Base-by-base conservation (phyloP, 176 grass and related monocot genomes). In the Hordeum marinum region DNA sequence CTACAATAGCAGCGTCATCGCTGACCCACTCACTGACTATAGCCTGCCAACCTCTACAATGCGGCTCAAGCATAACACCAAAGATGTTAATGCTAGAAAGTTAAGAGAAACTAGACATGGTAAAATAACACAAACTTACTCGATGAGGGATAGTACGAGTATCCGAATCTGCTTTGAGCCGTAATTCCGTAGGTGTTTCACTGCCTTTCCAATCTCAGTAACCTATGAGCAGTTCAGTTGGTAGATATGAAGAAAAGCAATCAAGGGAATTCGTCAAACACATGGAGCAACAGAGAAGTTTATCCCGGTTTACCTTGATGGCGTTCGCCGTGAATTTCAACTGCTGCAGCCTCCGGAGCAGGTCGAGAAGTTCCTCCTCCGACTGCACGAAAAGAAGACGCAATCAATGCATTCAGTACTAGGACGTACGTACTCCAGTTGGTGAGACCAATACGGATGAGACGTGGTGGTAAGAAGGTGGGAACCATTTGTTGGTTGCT, bases 31-130 rank as follows among this genome's bases (percentile, higher is more conserved):
- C 90, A 63, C 83, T 89, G 48, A 90, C 93, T 78, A 55, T 83
- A 86, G 77, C 31, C 75, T 92, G 91, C 93, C 93, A 94, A 39
- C 85, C 79, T 67, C 93, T 94, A 42, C 63, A 68, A 64, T 87
- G 74, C 15, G 11, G 54, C 6, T 79, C 64, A 59, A 75, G 45
- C 27, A 79, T 81, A 43, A 34, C 27, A 85, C 39, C 77, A 54
- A 85, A 39, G 40, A 82, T 71, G 34, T 35, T 11, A 82, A 64
- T 23, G 15, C 2, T 21, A 86, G 32, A 71, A 65, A 63, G 7
- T 32, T 14, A 74, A 39, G 25, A 20, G 6, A 82, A 64, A 37
- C 35, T 82, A 68, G n/a, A 34, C 9, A 69, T 29, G 20, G 76
- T 66, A 13, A 70, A 66, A 58, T 2, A 80, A 71, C 61, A 68